These are phyloP conservation scores for Tolypocladium ovalisporum DNA, from an alignment of 2,329 filamentous ascomycete genomes.

Conservation along the genomic window DNA sequence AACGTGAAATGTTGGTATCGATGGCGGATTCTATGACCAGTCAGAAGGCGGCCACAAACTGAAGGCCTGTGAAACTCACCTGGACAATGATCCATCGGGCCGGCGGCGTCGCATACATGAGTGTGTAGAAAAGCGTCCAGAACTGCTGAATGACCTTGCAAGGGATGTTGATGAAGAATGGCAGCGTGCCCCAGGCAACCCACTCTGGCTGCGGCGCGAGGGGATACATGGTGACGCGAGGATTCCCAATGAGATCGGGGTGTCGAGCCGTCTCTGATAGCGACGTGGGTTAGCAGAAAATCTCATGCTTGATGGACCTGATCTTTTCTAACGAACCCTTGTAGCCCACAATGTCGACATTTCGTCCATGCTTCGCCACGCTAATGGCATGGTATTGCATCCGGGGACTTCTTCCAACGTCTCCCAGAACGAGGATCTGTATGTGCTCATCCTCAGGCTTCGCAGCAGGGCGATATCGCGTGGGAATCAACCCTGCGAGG, in stretches of 20 bases:
- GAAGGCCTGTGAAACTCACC: constrained; percentile 26
- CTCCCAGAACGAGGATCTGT: constrained; percentile 84
- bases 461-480: constrained; percentile 21
- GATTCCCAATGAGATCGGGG: constrained; percentile 60
- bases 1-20: constrained; percentile 79
- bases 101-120: constrained; percentile 66
- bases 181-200: constrained; percentile 56
- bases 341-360: constrained; percentile 82
- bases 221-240: constrained; percentile 59
- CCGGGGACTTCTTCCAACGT: constrained; percentile 88
- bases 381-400: constrained; percentile 99
- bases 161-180: constrained; percentile 70
- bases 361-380: constrained; percentile 69
- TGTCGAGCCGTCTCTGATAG: constrained; percentile 64
- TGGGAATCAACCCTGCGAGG: constrained; percentile 18
- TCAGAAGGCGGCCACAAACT: neutral
- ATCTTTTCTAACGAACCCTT: constrained; percentile 41
- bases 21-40: constrained; percentile 67
- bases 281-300: neutral
- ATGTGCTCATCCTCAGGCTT: constrained; percentile 34
- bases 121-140: constrained; percentile 54
- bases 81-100: constrained; percentile 79
- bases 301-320: neutral
- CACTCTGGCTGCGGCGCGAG: constrained; percentile 56
- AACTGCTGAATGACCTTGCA: constrained; percentile 82